Base-by-base conservation (phyloP, 257 asterid genomes). In the Solanum piurae region DNA sequence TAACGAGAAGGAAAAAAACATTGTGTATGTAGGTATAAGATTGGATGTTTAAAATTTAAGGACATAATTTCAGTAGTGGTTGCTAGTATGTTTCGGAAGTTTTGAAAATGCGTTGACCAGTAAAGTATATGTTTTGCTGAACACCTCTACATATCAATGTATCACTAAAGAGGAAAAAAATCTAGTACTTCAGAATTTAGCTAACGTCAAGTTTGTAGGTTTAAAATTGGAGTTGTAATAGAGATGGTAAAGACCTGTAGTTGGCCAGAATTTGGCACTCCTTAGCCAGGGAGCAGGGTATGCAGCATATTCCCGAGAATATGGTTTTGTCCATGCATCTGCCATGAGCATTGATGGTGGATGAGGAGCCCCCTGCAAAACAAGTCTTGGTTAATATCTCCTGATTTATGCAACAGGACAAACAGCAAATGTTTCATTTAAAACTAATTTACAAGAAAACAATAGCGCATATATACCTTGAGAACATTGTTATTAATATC, bases 291-390 rank as follows among this genome's bases (percentile, higher is more conserved):
- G 76, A 84, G 98, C 99, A 80, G 99, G 99, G 94, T 92, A 97
- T 71, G 99, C 99, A 74, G 99, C 99, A 87, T 94, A 95, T 91
- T 97, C 99, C 84, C 99, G 93, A 23, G 99, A 93, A 91, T 97
- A 97, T 12, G 99, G 99, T 87, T 94, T 97, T 42, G 95, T 91
- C 99, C 99, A 97, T 83, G 91, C 92, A 89, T 97, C 98, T 1
- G 99, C 99, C 99, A 97, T 97, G 84, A 97, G 98, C 87, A 95
- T 87, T 34, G 98, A 95, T 21, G 99, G 99, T 34, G 99, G 99
- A 93, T 97, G 99, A 89, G 99, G 99, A 88, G 99, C 99, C 49
- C 97, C 92, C 99, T 97, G 95, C 64, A 90, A 29, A 36, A 46
- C 37, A 83, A n/a, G 83, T 69, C 46, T 25, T 83, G 58, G 34